Evolutionary conservation across 768 basidiomycete genomes (phyloP), one percentile per base, ranked within the genome.

Genomic region (Mycena rosella): DNA sequence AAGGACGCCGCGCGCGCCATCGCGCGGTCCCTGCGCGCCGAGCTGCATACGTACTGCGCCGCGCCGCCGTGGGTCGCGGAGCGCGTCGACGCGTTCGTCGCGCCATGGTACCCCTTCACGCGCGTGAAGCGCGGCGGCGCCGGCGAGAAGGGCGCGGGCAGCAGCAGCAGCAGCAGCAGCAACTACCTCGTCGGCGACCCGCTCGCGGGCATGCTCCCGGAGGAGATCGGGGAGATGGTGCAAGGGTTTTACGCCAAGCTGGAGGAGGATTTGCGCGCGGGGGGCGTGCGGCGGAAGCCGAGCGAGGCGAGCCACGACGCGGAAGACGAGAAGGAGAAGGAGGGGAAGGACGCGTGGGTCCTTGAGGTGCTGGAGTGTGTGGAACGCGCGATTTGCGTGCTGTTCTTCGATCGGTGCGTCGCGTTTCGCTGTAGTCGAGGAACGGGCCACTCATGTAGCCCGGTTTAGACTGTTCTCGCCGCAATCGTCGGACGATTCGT

Each of bases 341-440:
- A 78, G 44, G 77, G 80, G 51, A 76, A 81, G 34, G 87, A 87
- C 49, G 79, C 78, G 2, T 83, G 78, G 65, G 84, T 91, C 54
- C 84, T 84, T 27, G 86, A 87, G 34, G 81, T 91, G 24, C 83
- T 96, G 69, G 94, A 95, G 45, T 79, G 80, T 9, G 87, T 96
- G 9, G 97, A 99, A 77, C 82, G 85, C 8, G 80, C 89, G 2
- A 75, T 98, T 15, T 92, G 91, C 57, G 82, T 83, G 4, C 72
- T 92, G 14, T 92, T 97, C 71, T 98, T 98, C 76, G 96, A 98
- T 77, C 83, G 91, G 96, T 91, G 32, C 54, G 85, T 79, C 58
- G 27, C 24, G 20, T 58, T 62, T 48, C 13, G 47, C 36, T 62
- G 18, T 22, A 18, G 11, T 64, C 53, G n/a, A n/a, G n/a, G n/a